Percentiles rank a stretch among this genome's conserved stretches.
These are phyloP conservation scores for Penicillium turbatum DNA, from an alignment of 495 filamentous ascomycete species.

Conservation along the genomic window DNA sequence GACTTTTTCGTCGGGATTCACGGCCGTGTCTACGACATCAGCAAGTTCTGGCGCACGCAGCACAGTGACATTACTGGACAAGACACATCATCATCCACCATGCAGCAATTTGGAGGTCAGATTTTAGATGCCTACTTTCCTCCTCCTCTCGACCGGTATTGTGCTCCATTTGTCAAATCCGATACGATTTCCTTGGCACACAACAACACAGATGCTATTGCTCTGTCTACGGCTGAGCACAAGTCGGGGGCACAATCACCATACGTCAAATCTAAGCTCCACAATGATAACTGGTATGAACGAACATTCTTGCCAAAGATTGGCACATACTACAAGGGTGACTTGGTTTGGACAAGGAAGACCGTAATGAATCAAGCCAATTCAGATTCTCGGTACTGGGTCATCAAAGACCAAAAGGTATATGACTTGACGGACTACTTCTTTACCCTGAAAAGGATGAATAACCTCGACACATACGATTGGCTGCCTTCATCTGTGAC, in stretches of 20 bases:
- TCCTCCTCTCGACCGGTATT: slow-evolving; percentile 71
- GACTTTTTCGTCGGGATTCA: slow-evolving; percentile 88
- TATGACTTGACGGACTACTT: slow-evolving; percentile 94
- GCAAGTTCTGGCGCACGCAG: slow-evolving; percentile 75
- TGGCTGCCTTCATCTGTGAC: slow-evolving; percentile 67
- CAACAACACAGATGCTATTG: slow-evolving; percentile 57
- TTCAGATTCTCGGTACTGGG: slow-evolving; percentile 68
- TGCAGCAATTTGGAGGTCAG: slow-evolving; percentile 72
- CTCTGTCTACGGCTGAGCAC: slow-evolving; percentile 54
- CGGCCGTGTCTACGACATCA: slow-evolving; percentile 89
- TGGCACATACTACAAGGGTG: slow-evolving; percentile 78
- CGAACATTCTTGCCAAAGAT: slow-evolving; percentile 73
- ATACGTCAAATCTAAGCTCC: slow-evolving; percentile 51
- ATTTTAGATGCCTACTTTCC: slow-evolving; percentile 82
- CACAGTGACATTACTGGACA: slow-evolving; percentile 64
- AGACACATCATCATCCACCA: slow-evolving; percentile 57
- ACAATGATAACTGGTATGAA: slow-evolving; percentile 69
- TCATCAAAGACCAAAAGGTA: slow-evolving; percentile 65
- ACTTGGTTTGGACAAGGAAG: slow-evolving; percentile 68
- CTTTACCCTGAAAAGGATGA: slow-evolving; percentile 54
- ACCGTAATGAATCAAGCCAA: slow-evolving; percentile 52
- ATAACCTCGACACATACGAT: slow-evolving; percentile 49
- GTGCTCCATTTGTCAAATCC: slow-evolving; percentile 58
- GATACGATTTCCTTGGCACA: slow-evolving; percentile 47
- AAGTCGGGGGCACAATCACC: slow-evolving; percentile 55